These are phyloP conservation scores for Pisolithus thermaeus DNA, from an alignment of 1,284 basidiomycete genomes.

Conservation along the genomic window DNA sequence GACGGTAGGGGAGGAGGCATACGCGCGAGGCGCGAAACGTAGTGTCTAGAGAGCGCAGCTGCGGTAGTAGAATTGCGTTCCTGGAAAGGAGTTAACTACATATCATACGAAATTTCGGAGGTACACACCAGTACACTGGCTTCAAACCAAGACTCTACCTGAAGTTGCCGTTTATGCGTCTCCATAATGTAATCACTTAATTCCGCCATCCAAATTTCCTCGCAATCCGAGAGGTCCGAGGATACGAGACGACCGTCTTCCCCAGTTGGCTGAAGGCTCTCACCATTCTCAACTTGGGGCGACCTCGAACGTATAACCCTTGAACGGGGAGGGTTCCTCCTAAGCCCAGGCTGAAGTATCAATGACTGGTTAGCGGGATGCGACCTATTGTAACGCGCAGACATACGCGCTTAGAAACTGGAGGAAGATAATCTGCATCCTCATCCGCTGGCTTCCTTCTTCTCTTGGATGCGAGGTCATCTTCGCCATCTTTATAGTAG, in stretches of 20 bases:
- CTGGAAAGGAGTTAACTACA: constrained; percentile 31
- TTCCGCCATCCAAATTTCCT: constrained; percentile 67
- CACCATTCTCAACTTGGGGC: constrained; percentile 30
- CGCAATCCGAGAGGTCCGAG: constrained; percentile 73
- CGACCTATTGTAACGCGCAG: neutral
- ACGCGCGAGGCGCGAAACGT: constrained; percentile 56
- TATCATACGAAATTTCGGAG: neutral
- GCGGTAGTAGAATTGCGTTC: constrained; percentile 62
- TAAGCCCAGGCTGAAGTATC: constrained; percentile 30
- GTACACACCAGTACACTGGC: constrained; percentile 50
- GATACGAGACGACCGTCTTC: constrained; percentile 48
- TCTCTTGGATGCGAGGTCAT: constrained; percentile 43
- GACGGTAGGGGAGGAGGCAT: constrained; percentile 50
- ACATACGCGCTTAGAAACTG: constrained; percentile 51
- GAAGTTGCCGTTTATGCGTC: constrained; percentile 63
- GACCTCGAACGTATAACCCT: constrained; percentile 34
- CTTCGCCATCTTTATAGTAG: constrained; percentile 35
- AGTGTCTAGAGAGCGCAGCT: constrained; percentile 55
- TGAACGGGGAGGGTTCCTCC: constrained; percentile 38
- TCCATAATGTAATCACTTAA: constrained; percentile 62
- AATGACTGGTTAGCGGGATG: neutral
- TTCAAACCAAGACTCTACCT: constrained; percentile 68
- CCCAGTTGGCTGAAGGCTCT: constrained; percentile 37
- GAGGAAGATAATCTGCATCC: constrained; percentile 47
- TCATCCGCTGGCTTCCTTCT: constrained; percentile 46